Evolutionary conservation across 2,329 filamentous ascomycete genomes (phyloP), one percentile per base, ranked within the genome.

Genomic region (Lachnum nothofagi): DNA sequence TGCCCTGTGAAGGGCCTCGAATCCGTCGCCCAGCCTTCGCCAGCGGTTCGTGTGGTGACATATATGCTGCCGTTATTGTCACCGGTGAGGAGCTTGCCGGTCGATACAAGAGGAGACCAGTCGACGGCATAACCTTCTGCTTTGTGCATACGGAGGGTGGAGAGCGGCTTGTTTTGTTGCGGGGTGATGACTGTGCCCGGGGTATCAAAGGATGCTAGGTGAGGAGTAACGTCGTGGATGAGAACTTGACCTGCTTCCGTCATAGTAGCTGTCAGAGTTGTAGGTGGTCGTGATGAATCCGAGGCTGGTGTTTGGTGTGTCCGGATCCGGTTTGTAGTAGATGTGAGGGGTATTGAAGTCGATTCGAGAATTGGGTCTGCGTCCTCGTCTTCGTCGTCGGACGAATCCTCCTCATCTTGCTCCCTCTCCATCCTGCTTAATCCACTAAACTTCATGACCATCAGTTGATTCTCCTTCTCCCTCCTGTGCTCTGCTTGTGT

Each of bases 401-500:
- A 81, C 16, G 79, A 80, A 29, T 85, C 82, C 14, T 86, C 83
- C 39, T 85, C 84, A 19, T 76, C 72, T 25, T 74, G 78, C 2
- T 78, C 80, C 51, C 79, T 78, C 63, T 95, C 87, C 84, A 93
- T 96, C 65, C 83, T 85, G 65, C 88, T 88, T 54, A 98, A 74
- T 14, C 91, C 88, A 64, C 90, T 95, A 67, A 98, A 84, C 73
- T 97, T 97, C 80, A 96, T 88, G 33, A 97, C 83, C 82, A 97
- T 85, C 63, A 98, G 74, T 70, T 94, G 83, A 68, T 98, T 98
- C 64, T 98, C 93, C 67, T 83, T 85, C 42, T 85, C 77, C 58
- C 83, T 79, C 42, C 76, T 74, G 50, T 72, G 75, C 61, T 91
- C 91, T 33, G 93, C 93, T 73, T 98, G 93, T 10, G 93, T 98